These are phyloP conservation scores for Auriculariales sp. DNA, from an alignment of 768 basidiomycete genomes.

Conservation along the genomic window DNA sequence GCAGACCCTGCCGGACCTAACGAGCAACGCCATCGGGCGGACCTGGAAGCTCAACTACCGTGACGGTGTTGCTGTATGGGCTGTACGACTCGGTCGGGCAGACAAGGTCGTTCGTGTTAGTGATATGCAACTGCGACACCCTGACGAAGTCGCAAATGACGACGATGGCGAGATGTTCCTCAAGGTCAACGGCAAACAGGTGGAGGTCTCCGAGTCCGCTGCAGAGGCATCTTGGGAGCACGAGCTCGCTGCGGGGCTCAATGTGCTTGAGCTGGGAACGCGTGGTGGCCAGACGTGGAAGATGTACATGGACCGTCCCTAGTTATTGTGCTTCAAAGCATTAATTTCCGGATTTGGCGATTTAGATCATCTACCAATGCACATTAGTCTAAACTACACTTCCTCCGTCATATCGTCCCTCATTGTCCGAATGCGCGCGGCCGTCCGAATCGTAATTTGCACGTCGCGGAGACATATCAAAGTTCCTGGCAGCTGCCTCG, in stretches of 20 bases:
- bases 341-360: too few species aligned
- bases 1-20: slow-evolving; percentile 8
- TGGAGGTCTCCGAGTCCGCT: slow-evolving; percentile 25
- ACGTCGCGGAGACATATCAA: too few species aligned
- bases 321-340: too few species aligned
- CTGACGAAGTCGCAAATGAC: slow-evolving; percentile 4
- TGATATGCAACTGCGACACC: slow-evolving; percentile 20
- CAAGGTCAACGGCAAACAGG: slow-evolving; percentile 2
- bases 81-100: slow-evolving; percentile 39
- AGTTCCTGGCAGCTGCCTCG: too few species aligned
- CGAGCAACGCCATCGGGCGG: slow-evolving; percentile 25
- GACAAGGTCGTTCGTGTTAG: slow-evolving; percentile 43
- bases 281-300: slow-evolving; percentile 57
- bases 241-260: slow-evolving; percentile 40
- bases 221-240: slow-evolving; percentile 47
- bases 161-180: slow-evolving; percentile 6
- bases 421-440: too few species aligned
- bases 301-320: slow-evolving; percentile 39
- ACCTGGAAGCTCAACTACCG: slow-evolving; percentile 42
- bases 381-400: too few species aligned
- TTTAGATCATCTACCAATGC: too few species aligned
- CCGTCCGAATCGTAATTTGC: too few species aligned
- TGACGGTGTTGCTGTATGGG: slow-evolving; percentile 66
- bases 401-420: too few species aligned
- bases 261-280: slow-evolving; percentile 60